Percentiles rank a stretch among this genome's conserved stretches.
phyloP scores from a whole-genome alignment of 352 stramenopile genomes.

The Blastocystis sp. region DNA sequence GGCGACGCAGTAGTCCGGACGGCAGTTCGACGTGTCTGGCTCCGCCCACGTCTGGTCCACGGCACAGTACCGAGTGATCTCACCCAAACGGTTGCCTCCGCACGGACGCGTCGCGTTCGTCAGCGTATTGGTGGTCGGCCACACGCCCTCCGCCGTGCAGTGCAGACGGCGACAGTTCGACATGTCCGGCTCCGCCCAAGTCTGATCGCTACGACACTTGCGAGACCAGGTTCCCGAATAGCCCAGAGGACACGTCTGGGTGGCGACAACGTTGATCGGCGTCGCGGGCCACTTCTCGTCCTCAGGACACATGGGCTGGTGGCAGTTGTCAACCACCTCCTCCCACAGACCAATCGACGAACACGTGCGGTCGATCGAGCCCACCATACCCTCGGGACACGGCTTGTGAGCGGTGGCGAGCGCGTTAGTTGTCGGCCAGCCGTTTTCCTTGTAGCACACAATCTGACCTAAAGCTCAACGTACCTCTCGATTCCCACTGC shows the following conservation, averaged over 20 bases:
- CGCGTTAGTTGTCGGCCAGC: slow-evolving; percentile 47
- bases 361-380: slow-evolving; percentile 5
- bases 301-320: neutral
- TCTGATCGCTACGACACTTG: neutral
- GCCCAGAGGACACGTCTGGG: neutral
- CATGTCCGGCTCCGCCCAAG: slow-evolving; percentile 41
- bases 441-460: neutral
- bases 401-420: neutral
- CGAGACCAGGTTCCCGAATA: slow-evolving; percentile 29
- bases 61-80: slow-evolving; percentile 44
- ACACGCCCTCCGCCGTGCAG: slow-evolving; percentile 13
- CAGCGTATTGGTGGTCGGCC: slow-evolving; percentile 36
- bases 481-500: neutral
- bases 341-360: neutral
- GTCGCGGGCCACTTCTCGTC: slow-evolving; percentile 32
- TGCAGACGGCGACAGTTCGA: slow-evolving; percentile 8
- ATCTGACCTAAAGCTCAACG: neutral
- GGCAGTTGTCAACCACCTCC: neutral
- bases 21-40: neutral
- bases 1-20: slow-evolving; percentile 33
- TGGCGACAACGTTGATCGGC: neutral
- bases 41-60: slow-evolving; percentile 12
- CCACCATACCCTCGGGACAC: neutral
- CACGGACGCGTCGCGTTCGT: slow-evolving; percentile 32
- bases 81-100: neutral